phyloP scores from a whole-genome alignment of 306 rosid genomes.

The Inga leiocalycina region DNA sequence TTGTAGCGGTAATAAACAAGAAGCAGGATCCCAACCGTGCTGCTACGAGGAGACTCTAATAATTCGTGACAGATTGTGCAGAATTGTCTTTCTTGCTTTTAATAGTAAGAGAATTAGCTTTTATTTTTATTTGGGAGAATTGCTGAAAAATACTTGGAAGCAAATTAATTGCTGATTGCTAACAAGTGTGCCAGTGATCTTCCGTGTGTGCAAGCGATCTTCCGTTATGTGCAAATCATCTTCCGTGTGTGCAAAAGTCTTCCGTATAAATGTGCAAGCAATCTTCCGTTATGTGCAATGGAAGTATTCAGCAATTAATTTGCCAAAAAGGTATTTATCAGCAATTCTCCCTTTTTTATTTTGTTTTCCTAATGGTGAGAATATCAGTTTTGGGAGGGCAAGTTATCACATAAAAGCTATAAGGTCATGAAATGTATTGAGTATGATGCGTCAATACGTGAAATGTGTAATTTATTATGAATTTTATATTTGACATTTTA shows the following conservation, averaged over 20 bases:
- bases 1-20: conserved; percentile 6
- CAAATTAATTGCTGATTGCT: too few species aligned
- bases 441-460: background rate
- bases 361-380: background rate
- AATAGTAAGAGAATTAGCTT: background rate
- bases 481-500: background rate
- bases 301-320: too few species aligned
- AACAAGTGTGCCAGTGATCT: too few species aligned
- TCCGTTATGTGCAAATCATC: too few species aligned
- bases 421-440: background rate
- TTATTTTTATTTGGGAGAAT: too few species aligned
- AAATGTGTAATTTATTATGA: background rate
- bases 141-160: too few species aligned
- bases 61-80: background rate
- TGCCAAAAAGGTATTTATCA: too few species aligned
- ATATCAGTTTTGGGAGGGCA: background rate
- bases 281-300: too few species aligned
- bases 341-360: too few species aligned
- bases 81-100: conserved; percentile 5
- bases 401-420: background rate
- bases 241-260: too few species aligned
- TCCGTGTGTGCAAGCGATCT: too few species aligned
- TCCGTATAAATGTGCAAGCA: too few species aligned
- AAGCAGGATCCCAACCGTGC: conserved; percentile 2
- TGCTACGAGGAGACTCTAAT: background rate